Evolutionary conservation across 768 basidiomycete species (phyloP).

Genomic region (Sarcodon aspratus): DNA sequence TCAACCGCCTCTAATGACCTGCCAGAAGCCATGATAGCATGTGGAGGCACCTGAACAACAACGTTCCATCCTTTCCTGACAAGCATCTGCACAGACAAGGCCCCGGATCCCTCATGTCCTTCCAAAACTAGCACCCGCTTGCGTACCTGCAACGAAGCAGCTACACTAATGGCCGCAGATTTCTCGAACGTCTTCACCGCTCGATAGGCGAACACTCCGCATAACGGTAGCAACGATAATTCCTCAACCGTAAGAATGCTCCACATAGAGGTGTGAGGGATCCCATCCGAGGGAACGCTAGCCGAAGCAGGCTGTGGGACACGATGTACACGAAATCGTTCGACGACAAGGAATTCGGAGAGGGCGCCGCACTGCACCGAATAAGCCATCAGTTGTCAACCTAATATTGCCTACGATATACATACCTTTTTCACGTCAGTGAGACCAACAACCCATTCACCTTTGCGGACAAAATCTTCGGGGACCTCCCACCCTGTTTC

Average conservation of each 20-base stretch:
- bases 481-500: slow-evolving; percentile 77
- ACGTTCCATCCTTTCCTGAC: slow-evolving; percentile 59
- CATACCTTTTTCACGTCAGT: slow-evolving; percentile 72
- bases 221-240: slow-evolving; percentile 69
- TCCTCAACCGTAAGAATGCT: slow-evolving; percentile 45
- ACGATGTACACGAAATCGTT: slow-evolving; percentile 66
- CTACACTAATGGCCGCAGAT: neutral
- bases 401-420: slow-evolving; percentile 2
- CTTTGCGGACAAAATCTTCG: slow-evolving; percentile 46
- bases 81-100: slow-evolving; percentile 72
- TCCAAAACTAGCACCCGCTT: slow-evolving; percentile 49
- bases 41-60: slow-evolving; percentile 51
- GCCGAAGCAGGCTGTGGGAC: slow-evolving; percentile 36
- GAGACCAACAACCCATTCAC: slow-evolving; percentile 83
- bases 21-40: slow-evolving; percentile 18
- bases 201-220: slow-evolving; percentile 73
- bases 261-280: neutral
- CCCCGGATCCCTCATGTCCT: slow-evolving; percentile 67
- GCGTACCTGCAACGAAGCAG: slow-evolving; percentile 9
- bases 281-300: slow-evolving; percentile 11
- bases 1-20: slow-evolving; percentile 21
- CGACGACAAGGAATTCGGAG: slow-evolving; percentile 79
- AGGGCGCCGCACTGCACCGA: slow-evolving; percentile 63
- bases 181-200: slow-evolving; percentile 57
- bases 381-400: slow-evolving; percentile 8